These are phyloP conservation scores for Aspergillus kassunensis DNA, from an alignment of 495 filamentous ascomycete species.

Conservation along the genomic window DNA sequence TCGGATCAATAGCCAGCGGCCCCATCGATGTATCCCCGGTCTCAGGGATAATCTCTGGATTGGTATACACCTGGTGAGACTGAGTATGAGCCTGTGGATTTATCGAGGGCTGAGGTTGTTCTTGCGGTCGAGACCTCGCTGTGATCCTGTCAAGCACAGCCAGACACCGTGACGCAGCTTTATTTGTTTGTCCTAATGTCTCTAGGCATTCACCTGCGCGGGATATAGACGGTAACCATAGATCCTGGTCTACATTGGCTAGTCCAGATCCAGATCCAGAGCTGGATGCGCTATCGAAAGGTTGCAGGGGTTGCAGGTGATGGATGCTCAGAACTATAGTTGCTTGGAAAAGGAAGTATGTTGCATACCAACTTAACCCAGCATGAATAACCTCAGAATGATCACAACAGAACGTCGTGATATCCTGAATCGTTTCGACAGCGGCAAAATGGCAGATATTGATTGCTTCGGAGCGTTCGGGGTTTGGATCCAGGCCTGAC, in stretches of 20 bases:
- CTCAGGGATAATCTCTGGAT: not conserved
- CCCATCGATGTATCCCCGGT: not conserved
- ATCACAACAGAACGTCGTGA: constrained; percentile 14
- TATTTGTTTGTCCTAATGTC: constrained; percentile 8
- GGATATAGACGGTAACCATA: constrained; percentile 16
- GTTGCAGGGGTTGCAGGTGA: constrained; percentile 4
- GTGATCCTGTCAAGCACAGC: constrained; percentile 16
- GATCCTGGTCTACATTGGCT: constrained; percentile 9
- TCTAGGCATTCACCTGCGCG: constrained; percentile 16
- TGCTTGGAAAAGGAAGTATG: constrained; percentile 23
- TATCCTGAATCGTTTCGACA: constrained; percentile 21
- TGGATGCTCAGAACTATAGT: constrained; percentile 19
- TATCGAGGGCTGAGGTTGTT: too few species aligned
- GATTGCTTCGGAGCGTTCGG: constrained; percentile 17
- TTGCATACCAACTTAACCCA: constrained; percentile 20
- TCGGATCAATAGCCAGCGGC: constrained; percentile 15
- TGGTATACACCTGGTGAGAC: not conserved
- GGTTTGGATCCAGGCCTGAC: not conserved
- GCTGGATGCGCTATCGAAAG: not conserved
- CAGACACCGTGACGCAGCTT: constrained; percentile 17
- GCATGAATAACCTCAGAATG: constrained; percentile 12
- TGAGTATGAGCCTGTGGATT: too few species aligned
- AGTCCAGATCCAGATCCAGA: not conserved
- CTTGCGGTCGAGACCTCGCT: not conserved
- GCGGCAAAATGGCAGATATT: constrained; percentile 19